These are phyloP conservation scores for Yueomyces sp. DNA, from an alignment of 805 yeast species.

Conservation along the genomic window DNA sequence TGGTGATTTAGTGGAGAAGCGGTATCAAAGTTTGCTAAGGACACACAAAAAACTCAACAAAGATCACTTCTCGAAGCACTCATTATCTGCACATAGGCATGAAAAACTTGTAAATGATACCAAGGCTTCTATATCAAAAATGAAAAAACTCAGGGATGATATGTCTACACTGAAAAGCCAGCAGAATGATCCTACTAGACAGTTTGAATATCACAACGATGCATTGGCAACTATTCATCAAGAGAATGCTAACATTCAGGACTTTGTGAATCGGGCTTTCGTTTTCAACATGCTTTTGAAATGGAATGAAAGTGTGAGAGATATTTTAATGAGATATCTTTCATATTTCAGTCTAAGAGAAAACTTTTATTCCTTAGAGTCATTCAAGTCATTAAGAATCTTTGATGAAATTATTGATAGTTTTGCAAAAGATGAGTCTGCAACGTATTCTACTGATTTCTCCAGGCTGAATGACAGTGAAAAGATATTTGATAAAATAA, in stretches of 20 bases:
- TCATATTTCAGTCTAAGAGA: constrained; percentile 34
- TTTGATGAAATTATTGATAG: constrained; percentile 31
- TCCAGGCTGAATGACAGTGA: not conserved
- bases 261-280: constrained; percentile 43
- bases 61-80: constrained; percentile 2
- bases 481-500: not conserved
- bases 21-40: constrained; percentile 16
- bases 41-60: constrained; percentile 32
- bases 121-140: not conserved
- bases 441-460: not conserved
- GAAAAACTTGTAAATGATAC: not conserved
- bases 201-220: not conserved
- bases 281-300: constrained; percentile 60
- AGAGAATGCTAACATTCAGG: not conserved
- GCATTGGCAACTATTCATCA: not conserved
- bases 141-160: not conserved
- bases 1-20: constrained; percentile 7
- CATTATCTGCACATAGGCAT: not conserved
- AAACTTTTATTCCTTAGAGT: constrained; percentile 30
- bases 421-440: not conserved
- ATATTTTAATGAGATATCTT: constrained; percentile 47
- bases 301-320: constrained; percentile 65
- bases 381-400: constrained; percentile 36
- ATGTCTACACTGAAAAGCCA: not conserved
- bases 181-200: not conserved